Conservation (phyloP, 305 asterid species). For the Rubia peregrina region DNA sequence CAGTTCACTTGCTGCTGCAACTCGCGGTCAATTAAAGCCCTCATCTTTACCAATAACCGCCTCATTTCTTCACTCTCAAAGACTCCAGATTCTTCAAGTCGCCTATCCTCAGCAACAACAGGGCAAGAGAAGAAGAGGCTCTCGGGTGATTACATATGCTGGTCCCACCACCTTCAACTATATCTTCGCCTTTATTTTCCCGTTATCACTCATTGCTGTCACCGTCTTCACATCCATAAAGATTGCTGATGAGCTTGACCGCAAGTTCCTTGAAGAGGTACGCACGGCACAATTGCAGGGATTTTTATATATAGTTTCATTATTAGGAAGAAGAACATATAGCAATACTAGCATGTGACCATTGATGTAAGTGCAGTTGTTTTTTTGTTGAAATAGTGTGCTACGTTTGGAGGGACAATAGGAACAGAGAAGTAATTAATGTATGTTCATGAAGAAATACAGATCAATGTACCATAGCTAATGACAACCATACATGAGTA, state of each 20-base stretch:
- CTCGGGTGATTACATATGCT: conserved; percentile 21
- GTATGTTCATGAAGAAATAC: neutral
- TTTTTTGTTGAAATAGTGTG: too few relatives aligned
- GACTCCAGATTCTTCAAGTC: conserved; percentile 8
- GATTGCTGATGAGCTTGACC: conserved; percentile 70
- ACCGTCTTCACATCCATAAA: conserved; percentile 54
- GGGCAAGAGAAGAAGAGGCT: conserved; percentile 15
- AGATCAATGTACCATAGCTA: neutral
- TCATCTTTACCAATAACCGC: neutral
- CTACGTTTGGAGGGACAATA: too few relatives aligned
- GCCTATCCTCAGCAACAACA: neutral
- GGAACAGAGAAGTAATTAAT: too few relatives aligned
- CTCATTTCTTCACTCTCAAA: conserved; percentile 1
- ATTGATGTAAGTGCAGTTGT: too few relatives aligned
- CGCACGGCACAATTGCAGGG: too few relatives aligned
- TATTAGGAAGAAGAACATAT: too few relatives aligned
- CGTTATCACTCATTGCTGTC: conserved; percentile 66
- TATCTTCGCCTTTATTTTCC: conserved; percentile 64
- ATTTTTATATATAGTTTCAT: too few relatives aligned
- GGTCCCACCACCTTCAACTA: conserved; percentile 37
- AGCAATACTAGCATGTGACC: too few relatives aligned
- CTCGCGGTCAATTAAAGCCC: neutral
- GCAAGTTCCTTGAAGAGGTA: conserved; percentile 83
- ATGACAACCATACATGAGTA: neutral
- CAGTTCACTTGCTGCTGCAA: neutral